Base-by-base conservation (phyloP, 441 rosid species). In the Syzygium syzygioides region DNA sequence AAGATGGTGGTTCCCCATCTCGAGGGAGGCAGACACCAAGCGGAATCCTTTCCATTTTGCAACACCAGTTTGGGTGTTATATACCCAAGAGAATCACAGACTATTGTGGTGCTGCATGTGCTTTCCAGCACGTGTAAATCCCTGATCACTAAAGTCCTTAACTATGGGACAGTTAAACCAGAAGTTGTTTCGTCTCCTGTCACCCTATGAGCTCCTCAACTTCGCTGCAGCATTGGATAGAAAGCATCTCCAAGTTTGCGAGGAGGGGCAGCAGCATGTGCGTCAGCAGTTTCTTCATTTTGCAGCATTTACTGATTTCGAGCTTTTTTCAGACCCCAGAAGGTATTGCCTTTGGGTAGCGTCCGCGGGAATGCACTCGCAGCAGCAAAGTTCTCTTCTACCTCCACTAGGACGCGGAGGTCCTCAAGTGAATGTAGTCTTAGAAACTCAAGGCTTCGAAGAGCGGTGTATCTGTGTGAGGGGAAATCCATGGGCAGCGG, bases 121-220 rank as follows among this genome's bases (percentile, higher is more conserved):
- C 85, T 85, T 83, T 88, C 8, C n/a, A 91, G 26, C 28, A 87
- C 10, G 14, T 91, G 93, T 5, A 91, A 48, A 17, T 28, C 0
- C 5, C 5, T 0, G 71, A 91, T 59, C 5, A 10, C 4, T 60
- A 89, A 11, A 25, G 15, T 15, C 11, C 19, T 45, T 41, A 88
- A 87, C 11, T 87, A 85, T 23, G 94, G 90, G 18, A 85, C 76
- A 45, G 55, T 28, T 28, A 87, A 55, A 41, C 34, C 7, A 25
- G 55, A n/a, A 17, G 79, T 10, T 30, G 25, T 28, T 28, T 30
- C 37, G 8, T 19, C n/a, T 26, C 3, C 52, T 20, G 11, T 80
- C 80, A 41, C 87, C 84, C 88, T 86, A 91, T 86, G 60, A 91
- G 87, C 90, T 91, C 94, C 87, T 85, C 85, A 45, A 91, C 32